Percentiles rank a stretch among this genome's conserved stretches.
phyloP scores from a whole-genome alignment of 179 eudicot species.

The Spergularia azorica region DNA sequence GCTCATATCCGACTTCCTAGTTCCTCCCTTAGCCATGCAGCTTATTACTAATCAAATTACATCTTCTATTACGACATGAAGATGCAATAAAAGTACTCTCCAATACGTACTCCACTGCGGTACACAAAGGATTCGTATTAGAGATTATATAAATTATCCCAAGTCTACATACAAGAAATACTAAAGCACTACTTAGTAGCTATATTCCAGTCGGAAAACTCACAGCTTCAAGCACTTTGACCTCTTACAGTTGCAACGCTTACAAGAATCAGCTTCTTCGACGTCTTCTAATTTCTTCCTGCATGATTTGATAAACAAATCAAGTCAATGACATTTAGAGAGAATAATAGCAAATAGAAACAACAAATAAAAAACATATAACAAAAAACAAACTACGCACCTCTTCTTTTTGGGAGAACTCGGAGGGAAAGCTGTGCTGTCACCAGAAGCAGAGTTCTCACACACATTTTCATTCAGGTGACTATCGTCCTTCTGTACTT shows the following conservation, averaged over 20 bases:
- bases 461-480: constrained; percentile 39
- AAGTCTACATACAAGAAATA: too few relatives aligned
- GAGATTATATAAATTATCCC: too few relatives aligned
- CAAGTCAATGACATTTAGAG: not conserved
- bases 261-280: constrained; percentile 61
- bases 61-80: not conserved
- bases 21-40: constrained; percentile 1
- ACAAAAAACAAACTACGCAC: constrained; percentile 25
- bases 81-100: not conserved
- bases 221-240: constrained; percentile 88
- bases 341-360: not conserved
- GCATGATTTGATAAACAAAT: constrained; percentile 25
- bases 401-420: constrained; percentile 79
- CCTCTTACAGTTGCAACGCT: constrained; percentile 82
- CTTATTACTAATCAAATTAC: not conserved
- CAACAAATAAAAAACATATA: not conserved
- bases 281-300: constrained; percentile 56
- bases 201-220: constrained; percentile 29
- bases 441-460: constrained; percentile 37
- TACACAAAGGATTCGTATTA: too few relatives aligned
- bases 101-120: too few relatives aligned
- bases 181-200: not conserved
- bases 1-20: not conserved
- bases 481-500: constrained; percentile 34
- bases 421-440: constrained; percentile 43